Evolutionary conservation across 1,284 basidiomycete species (phyloP), one percentile per base, ranked within the genome.

Genomic region (Coniferiporia sulphurascens): DNA sequence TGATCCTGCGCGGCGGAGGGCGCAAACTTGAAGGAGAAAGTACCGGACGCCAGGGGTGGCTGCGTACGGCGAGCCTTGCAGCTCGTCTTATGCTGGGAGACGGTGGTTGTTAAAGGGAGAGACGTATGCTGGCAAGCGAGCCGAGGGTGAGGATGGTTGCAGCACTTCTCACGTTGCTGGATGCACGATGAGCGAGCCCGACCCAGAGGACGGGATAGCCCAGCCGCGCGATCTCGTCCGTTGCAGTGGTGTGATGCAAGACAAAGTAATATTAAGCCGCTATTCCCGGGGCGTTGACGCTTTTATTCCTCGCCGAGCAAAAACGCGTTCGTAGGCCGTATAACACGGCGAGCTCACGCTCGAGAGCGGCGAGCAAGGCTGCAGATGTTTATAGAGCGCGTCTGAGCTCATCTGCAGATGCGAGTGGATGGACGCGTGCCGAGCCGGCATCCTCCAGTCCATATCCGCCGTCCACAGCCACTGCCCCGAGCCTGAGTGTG

Each of bases 151-250:
- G 48, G 50, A 51, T 19, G 13, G 50, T 27, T 54, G 45, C 38
- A n/a, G 48, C 10, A 13, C 52, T 59, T 59, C 58, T 59, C 58
- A 59, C 58, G 58, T 59, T 55, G 27, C 36, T 49, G 45, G 52
- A 38, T 35, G 51, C 41, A 44, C 32, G 48, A 19, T n/a, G 41
- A 38, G 50, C 46, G 51, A 50, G 52, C 43, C 51, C 51, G 51
- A 52, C 51, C 51, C 51, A 52, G 41, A 43, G 51, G 13, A 52
- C 51, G n/a, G 51, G 38, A 41, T 12, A 10, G 19, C 36, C 32
- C 19, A 48, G 55, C 35, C n/a, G 34, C 48, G 48, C 35, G 22
- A 27, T 27, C 27, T 27, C 27, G 27, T 27, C 56, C 56, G 56
- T 57, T 51, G 17, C 22, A 38, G 22, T 34, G 48, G 54, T 48